Evolutionary conservation across 1,139 yeast species (phyloP).

Genomic region (Ogataea hybrid): DNA sequence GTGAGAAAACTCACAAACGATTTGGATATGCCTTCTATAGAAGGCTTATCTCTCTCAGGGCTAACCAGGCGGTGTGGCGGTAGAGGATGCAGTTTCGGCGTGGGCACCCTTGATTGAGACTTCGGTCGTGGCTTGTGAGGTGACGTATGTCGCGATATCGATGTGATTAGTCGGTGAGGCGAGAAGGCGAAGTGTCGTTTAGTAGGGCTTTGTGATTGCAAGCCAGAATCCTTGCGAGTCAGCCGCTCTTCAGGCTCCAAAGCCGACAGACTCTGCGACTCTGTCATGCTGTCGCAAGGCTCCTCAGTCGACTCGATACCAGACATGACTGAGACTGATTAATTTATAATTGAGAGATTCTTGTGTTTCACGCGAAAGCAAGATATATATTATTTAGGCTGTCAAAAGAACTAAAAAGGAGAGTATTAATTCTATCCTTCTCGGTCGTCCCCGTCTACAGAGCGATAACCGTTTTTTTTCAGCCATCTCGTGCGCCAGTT

Average conservation of each 20-base stretch:
- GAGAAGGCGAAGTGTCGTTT: conserved; percentile 19
- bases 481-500: conserved; percentile 9
- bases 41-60: conserved; percentile 20
- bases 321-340: conserved; percentile 1
- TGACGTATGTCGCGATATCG: conserved; percentile 20
- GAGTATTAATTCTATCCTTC: conserved; percentile 3
- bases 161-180: conserved; percentile 20
- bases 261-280: conserved; percentile 1
- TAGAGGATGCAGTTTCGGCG: conserved; percentile 11
- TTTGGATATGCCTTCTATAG: conserved; percentile 40
- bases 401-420: conserved; percentile 1
- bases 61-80: conserved; percentile 11
- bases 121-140: conserved; percentile 11
- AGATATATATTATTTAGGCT: conserved; percentile 3
- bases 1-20: conserved; percentile 51
- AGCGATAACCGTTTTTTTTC: conserved; percentile 6
- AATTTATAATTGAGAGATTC: neutral
- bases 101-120: conserved; percentile 6
- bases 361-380: conserved; percentile 10
- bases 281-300: neutral
- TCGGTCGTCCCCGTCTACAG: conserved; percentile 3
- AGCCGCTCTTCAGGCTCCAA: conserved; percentile 4
- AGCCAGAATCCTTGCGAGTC: conserved; percentile 8
- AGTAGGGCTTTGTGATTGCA: conserved; percentile 9
- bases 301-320: conserved; percentile 3